phyloP scores from a whole-genome alignment of 257 asterid species.

The Rauvolfia tetraphylla region DNA sequence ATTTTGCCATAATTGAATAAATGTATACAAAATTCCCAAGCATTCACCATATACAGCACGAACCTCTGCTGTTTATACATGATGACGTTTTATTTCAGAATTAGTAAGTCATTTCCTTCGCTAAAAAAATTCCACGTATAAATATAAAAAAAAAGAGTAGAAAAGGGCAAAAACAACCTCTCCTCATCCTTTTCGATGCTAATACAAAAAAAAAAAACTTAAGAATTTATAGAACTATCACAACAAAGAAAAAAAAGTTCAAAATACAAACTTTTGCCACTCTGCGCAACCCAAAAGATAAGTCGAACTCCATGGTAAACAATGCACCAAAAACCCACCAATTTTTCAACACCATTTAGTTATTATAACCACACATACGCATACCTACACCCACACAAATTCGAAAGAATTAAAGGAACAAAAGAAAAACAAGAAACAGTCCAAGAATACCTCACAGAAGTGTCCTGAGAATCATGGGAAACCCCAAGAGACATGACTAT shows the following conservation, averaged over 20 bases:
- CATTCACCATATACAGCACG: not conserved
- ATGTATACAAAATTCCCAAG: not conserved
- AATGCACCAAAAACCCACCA: not conserved
- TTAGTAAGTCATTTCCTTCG: not conserved
- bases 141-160: not conserved
- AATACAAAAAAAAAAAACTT: not conserved
- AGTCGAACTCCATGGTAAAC: not conserved
- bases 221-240: not conserved
- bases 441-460: conserved; percentile 14
- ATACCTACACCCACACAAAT: not conserved
- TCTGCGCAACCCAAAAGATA: not conserved
- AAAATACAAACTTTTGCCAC: not conserved
- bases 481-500: conserved; percentile 1
- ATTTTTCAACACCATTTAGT: not conserved
- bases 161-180: not conserved
- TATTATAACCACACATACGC: not conserved
- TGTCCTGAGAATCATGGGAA: not conserved
- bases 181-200: not conserved
- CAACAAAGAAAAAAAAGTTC: not conserved
- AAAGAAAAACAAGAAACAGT: not conserved
- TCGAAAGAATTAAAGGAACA: not conserved
- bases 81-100: not conserved
- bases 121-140: not conserved
- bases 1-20: not conserved
- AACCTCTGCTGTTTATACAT: not conserved